Evolutionary conservation across 352 stramenopile species (phyloP).

Genomic region (Globisporangium yorkense): DNA sequence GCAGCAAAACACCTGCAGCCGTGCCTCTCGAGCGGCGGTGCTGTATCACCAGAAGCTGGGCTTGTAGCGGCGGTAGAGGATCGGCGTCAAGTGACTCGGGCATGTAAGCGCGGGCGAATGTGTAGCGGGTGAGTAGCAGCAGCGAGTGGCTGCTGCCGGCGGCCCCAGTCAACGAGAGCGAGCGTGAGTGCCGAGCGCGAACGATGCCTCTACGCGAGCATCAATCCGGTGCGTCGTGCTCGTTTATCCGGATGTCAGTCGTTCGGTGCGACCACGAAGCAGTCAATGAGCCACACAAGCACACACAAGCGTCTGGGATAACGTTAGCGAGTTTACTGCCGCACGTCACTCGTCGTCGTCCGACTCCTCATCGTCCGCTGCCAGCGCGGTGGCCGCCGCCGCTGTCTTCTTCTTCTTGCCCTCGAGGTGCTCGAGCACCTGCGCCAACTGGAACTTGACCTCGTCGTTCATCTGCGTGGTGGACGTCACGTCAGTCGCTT

Average conservation of each 20-base stretch:
- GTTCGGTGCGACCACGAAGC: too few relatives aligned
- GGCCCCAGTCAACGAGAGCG: not conserved
- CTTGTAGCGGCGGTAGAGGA: not conserved
- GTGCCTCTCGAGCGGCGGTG: too few relatives aligned
- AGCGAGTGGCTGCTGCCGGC: not conserved
- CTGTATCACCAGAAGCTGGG: too few relatives aligned
- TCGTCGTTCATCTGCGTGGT: constrained; percentile 63
- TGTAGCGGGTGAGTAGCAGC: not conserved
- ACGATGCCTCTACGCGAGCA: not conserved
- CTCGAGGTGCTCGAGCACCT: constrained; percentile 71
- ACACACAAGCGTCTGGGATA: not conserved
- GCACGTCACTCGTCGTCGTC: constrained; percentile 8
- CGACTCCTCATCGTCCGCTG: not conserved
- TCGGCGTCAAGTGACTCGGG: not conserved
- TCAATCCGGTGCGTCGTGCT: too few relatives aligned
- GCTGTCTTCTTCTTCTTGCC: constrained; percentile 16
- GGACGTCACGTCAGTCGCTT: too few relatives aligned
- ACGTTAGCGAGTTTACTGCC: not conserved
- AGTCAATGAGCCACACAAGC: too few relatives aligned
- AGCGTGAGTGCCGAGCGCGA: not conserved
- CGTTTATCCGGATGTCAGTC: too few relatives aligned
- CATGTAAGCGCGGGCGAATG: not conserved
- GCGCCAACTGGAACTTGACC: constrained; percentile 65
- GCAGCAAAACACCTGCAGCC: not conserved
- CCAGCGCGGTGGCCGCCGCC: not conserved